Base-by-base conservation (phyloP, 1,284 basidiomycete species). In the Leccinum solheimii region DNA sequence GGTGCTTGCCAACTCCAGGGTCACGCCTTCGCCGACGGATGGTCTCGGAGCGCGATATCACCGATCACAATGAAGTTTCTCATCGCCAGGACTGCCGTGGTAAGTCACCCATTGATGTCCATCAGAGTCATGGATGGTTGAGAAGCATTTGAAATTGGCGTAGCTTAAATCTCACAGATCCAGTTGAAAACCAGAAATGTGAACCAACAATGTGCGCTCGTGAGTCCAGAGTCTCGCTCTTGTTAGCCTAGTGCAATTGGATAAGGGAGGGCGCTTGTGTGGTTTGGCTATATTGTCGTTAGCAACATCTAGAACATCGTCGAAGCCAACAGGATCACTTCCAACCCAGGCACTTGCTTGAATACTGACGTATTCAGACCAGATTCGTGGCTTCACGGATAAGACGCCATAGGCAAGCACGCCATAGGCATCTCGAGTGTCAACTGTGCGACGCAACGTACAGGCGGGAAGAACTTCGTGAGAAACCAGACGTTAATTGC, bases 381-480 rank as follows among this genome's bases (percentile, higher is more conserved):
- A 13, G 19, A 13, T 21, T 21, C 19, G 13, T 23, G 48, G 13
- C 13, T 23, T 13, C 21, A 49, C 8, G 48, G 21, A 49, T 49
- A 23, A 49, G 23, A 21, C 43, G 11, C 43, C 19, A 45, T 45
- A 43, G 40, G 40, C 19, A 38, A 38, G 34, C 34, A 19, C 9
- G n/a, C 40, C 10, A 19, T 19, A 43, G 10, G n/a, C 40, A 43
- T 5, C 11, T 51, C n/a, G 50, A 30, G 27, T 27, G 50, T 23
- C 19, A 21, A 21, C 19, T 21, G 48, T 49, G 97, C 54, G 97
- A 99, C 75, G 94, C 94, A 60, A 97, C 96, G 72, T 99, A 99
- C 75, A 95, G 93, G 95, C 54, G 97, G 96, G 56, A 92, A 91
- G 76, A 91, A 89, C 68, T 91, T 96, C 68, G 91, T 98, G 55